Base-by-base conservation (phyloP, 768 basidiomycete genomes). In the Termitomyces sp. region DNA sequence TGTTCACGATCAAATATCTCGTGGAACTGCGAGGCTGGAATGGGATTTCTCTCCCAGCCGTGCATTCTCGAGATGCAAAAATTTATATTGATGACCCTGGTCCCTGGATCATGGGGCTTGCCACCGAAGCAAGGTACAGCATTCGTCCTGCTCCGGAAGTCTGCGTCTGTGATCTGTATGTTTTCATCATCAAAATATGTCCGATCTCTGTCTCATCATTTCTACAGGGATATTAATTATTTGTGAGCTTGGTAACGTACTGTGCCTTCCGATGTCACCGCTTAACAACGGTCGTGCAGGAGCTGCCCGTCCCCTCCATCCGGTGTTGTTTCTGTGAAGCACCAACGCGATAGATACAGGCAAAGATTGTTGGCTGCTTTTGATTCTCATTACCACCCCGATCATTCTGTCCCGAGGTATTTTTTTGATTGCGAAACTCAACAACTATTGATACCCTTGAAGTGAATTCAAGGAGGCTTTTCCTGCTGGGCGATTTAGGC, bases 31-130 rank as follows among this genome's bases (percentile, higher is more conserved):
- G 93, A 44, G 94, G 93, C 5, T 97, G 94, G 94, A 90, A 84
- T 66, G 94, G 94, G 4, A 86, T 96, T 52, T 87, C 90, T 16
- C 79, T 94, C 43, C 76, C 87, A 36, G 80, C 91, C 1, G 89
- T 93, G 34, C 92, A 94, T 68, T 85, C 88, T 34, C 86, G 95
- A 46, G 96, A 97, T 62, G 87, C 92, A 27, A 92, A 89, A 68
- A 92, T 98, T 53, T 92, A 93, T 63, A 88, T 95, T 60, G 94
- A 98, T 63, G 94, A 98, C 69, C 93, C 95, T 43, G 95, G 95
- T 34, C 96, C 96, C 59, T 98, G 93, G 87, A 94, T 98, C 64
- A 83, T 98, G 70, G 95, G 92, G 36, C 78, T 96, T 39, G 85
- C 92, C 12, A 91, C 90, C 1, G 89, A 95, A 67, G 87, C 90